Conservation (phyloP, 2,329 filamentous ascomycete species). For the Monascus ruber region DNA sequence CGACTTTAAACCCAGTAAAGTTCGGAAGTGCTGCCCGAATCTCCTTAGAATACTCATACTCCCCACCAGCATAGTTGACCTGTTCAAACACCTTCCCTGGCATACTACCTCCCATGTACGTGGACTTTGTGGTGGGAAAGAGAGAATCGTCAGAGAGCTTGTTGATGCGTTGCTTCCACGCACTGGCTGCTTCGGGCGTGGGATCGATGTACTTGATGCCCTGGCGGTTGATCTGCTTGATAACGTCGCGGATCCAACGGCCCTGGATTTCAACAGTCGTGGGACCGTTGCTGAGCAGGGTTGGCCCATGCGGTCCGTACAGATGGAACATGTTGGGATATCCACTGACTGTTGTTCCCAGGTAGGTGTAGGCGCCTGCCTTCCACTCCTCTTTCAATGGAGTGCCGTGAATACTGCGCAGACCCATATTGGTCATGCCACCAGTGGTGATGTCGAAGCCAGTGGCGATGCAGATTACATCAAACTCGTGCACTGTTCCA, state of each 20-base stretch:
- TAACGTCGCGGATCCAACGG: slow-evolving; percentile 43
- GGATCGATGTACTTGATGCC: slow-evolving; percentile 43
- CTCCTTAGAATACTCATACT: slow-evolving; percentile 9
- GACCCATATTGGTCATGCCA: slow-evolving; percentile 22
- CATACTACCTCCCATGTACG: slow-evolving; percentile 47
- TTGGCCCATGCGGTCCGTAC: slow-evolving; percentile 47
- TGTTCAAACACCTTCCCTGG: slow-evolving; percentile 46
- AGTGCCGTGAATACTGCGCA: slow-evolving; percentile 17
- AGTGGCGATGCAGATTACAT: slow-evolving; percentile 30
- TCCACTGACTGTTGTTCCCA: slow-evolving; percentile 31
- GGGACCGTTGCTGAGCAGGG: slow-evolving; percentile 45
- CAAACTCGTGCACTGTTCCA: slow-evolving; percentile 25
- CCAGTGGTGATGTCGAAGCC: slow-evolving; percentile 32
- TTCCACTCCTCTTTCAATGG: slow-evolving; percentile 25
- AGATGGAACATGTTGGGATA: slow-evolving; percentile 43
- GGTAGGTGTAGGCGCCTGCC: slow-evolving; percentile 24
- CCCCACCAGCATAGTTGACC: slow-evolving; percentile 32
- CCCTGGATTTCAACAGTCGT: slow-evolving; percentile 44
- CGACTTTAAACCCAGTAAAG: slow-evolving; percentile 10
- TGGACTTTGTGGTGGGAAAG: slow-evolving; percentile 38
- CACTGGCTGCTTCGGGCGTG: slow-evolving; percentile 33
- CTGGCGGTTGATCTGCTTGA: slow-evolving; percentile 38
- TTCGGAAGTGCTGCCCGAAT: slow-evolving; percentile 8
- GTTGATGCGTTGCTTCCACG: slow-evolving; percentile 42
- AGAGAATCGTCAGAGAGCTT: slow-evolving; percentile 37